Conservation (phyloP, 495 filamentous ascomycete species). For the Clavariopsis aquatica region DNA sequence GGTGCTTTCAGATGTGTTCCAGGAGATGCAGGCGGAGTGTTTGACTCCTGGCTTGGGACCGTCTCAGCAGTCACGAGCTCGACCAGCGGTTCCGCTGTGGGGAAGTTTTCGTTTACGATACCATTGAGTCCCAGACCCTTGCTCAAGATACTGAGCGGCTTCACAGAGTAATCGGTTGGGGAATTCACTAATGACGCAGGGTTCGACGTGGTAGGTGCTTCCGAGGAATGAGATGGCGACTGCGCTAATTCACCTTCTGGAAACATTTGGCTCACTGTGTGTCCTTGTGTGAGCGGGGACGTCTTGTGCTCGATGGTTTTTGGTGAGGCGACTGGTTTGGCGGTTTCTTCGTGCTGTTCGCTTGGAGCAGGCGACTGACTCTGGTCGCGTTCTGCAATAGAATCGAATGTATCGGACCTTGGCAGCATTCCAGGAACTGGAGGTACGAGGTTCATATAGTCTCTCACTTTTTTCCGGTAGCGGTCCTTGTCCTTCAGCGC, state of each 20-base stretch:
- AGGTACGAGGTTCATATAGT: slow-evolving; percentile 58
- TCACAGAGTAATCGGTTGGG: slow-evolving; percentile 34
- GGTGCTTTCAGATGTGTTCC: slow-evolving; percentile 22
- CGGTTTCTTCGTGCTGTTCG: slow-evolving; percentile 33
- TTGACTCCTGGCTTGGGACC: neutral
- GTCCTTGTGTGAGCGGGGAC: slow-evolving; percentile 33
- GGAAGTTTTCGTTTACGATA: slow-evolving; percentile 19
- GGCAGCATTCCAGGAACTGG: slow-evolving; percentile 50
- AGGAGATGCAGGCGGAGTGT: neutral
- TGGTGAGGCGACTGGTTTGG: slow-evolving; percentile 14
- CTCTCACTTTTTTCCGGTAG: slow-evolving; percentile 87
- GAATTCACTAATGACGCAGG: slow-evolving; percentile 27
- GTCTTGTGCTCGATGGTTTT: slow-evolving; percentile 27
- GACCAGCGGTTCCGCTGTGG: neutral
- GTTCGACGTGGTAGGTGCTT: slow-evolving; percentile 28
- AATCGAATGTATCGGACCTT: slow-evolving; percentile 30
- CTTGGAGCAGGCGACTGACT: slow-evolving; percentile 39
- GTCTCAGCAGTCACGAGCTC: neutral
- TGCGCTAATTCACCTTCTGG: slow-evolving; percentile 26
- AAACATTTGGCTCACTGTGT: slow-evolving; percentile 15
- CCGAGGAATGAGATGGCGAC: slow-evolving; percentile 31
- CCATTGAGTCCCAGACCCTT: slow-evolving; percentile 30
- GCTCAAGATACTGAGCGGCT: slow-evolving; percentile 16
- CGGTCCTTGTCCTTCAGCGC: slow-evolving; percentile 92
- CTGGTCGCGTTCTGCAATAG: slow-evolving; percentile 36